These are phyloP conservation scores for Piromyces finnis DNA, from an alignment of 192 early-diverging fungal species.

Conservation along the genomic window DNA sequence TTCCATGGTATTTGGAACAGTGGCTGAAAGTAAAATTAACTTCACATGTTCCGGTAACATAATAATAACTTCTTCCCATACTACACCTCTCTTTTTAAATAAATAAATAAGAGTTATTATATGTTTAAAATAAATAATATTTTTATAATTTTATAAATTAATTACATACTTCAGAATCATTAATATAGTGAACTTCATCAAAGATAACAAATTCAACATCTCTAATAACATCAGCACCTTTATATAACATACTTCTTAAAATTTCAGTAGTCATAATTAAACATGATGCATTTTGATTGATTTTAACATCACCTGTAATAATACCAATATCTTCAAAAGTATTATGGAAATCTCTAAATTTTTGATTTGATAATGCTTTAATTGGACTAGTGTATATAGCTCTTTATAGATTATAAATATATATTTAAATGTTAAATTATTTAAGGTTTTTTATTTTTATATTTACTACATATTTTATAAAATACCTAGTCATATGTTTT, in stretches of 20 bases:
- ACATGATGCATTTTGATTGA: slow-evolving; percentile 86
- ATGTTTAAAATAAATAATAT: not conserved
- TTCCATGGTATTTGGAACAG: slow-evolving; percentile 92
- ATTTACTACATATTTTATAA: too few relatives aligned
- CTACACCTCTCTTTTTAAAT: slow-evolving; percentile 59
- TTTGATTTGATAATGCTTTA: slow-evolving; percentile 97
- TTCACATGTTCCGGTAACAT: slow-evolving; percentile 92
- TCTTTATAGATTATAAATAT: slow-evolving; percentile 3
- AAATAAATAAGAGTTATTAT: not conserved
- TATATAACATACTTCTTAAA: slow-evolving; percentile 90
- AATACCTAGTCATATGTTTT: slow-evolving; percentile 85
- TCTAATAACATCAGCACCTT: slow-evolving; percentile 85
- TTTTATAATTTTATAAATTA: too few relatives aligned
- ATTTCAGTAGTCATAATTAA: slow-evolving; percentile 99
- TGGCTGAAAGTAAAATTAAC: slow-evolving; percentile 88
- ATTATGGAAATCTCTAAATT: slow-evolving; percentile 83
- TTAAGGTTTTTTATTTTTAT: too few relatives aligned
- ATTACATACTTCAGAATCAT: slow-evolving; percentile 44
- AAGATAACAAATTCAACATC: slow-evolving; percentile 99
- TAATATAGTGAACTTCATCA: slow-evolving; percentile 97
- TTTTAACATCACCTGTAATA: slow-evolving; percentile 93
- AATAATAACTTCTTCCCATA: slow-evolving; percentile 99
- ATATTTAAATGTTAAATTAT: too few relatives aligned
- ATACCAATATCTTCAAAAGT: slow-evolving; percentile 90
- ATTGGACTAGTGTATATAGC: slow-evolving; percentile 98